Conservation (phyloP, 805 yeast genomes). For the Candida ficus region DNA sequence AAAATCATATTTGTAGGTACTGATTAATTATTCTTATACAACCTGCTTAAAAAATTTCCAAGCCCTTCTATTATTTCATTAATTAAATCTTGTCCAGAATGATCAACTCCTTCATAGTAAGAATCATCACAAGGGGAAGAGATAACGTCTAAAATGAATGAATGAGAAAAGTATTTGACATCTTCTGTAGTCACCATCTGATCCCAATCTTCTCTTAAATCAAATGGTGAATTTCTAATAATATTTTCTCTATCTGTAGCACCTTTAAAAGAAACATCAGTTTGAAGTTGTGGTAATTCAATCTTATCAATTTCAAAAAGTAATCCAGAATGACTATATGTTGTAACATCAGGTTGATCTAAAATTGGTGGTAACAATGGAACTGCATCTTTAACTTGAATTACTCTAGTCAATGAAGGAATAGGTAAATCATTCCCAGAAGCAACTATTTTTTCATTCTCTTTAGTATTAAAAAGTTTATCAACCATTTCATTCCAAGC, state of each 20-base stretch:
- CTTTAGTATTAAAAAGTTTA: conserved; percentile 35
- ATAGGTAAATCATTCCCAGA: conserved; percentile 27
- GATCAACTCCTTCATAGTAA: conserved; percentile 1
- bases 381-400: conserved; percentile 53
- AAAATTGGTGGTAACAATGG: conserved; percentile 50
- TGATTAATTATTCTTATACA: not conserved
- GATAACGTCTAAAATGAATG: conserved; percentile 16
- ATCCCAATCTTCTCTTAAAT: not conserved
- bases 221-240: not conserved
- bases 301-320: conserved; percentile 29
- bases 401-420: conserved; percentile 43
- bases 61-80: not conserved
- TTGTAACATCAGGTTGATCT: conserved; percentile 18
- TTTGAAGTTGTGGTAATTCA: conserved; percentile 29
- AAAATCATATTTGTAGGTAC: too few relatives aligned
- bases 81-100: not conserved
- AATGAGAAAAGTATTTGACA: conserved; percentile 10
- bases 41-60: not conserved
- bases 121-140: conserved; percentile 22
- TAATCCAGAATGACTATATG: conserved; percentile 30
- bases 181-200: not conserved
- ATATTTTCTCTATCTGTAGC: conserved; percentile 11
- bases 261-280: conserved; percentile 16
- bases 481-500: conserved; percentile 49
- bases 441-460: conserved; percentile 24